Conservation (phyloP, 371 early-diverging fungal genomes). For the Amoeboradix gromovi region DNA sequence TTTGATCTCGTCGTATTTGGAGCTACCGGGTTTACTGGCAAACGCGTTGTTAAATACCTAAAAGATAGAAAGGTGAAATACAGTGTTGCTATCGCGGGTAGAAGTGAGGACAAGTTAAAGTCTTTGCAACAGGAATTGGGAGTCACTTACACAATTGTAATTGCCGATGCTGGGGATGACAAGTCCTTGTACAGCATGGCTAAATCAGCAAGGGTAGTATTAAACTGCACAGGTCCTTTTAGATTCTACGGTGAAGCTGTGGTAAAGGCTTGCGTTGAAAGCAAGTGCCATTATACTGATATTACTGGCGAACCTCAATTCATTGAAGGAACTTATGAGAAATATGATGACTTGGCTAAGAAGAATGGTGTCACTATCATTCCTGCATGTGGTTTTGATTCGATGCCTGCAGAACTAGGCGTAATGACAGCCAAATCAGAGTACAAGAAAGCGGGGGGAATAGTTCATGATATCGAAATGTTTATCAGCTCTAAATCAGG, state of each 20-base stretch:
- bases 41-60: conserved; percentile 31
- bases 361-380: conserved; percentile 34
- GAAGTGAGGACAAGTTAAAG: conserved; percentile 27
- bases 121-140: conserved; percentile 1
- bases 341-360: conserved; percentile 33
- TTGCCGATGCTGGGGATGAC: conserved; percentile 25
- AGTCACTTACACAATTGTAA: conserved; percentile 14
- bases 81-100: conserved; percentile 38
- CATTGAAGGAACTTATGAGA: conserved; percentile 29
- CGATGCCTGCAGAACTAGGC: conserved; percentile 48
- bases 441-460: conserved; percentile 12
- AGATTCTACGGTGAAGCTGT: conserved; percentile 42
- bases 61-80: conserved; percentile 8
- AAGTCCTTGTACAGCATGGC: conserved; percentile 24
- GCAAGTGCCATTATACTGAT: conserved; percentile 62
- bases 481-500: conserved; percentile 22
- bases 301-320: conserved; percentile 56
- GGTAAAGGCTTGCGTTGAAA: conserved; percentile 47
- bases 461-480: conserved; percentile 22
- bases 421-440: conserved; percentile 13
- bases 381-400: conserved; percentile 69
- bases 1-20: conserved; percentile 49
- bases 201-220: conserved; percentile 32
- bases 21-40: conserved; percentile 58
- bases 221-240: conserved; percentile 63